Evolutionary conservation across 257 asterid genomes (phyloP).

Genomic region (Solanum peruvianum): DNA sequence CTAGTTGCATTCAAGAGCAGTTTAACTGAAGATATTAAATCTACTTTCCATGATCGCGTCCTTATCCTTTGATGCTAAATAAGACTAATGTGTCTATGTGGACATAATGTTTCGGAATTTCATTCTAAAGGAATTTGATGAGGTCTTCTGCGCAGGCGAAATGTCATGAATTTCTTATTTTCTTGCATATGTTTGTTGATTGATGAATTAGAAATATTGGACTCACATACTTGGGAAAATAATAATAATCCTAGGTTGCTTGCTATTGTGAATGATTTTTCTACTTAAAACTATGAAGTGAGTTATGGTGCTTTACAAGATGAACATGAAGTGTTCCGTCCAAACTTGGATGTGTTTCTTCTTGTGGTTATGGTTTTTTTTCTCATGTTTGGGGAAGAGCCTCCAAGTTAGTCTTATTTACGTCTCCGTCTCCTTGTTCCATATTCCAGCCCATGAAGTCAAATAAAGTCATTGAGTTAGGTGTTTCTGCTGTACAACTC

Average conservation of each 20-base stretch:
- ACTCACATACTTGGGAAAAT: neutral
- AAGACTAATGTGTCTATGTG: neutral
- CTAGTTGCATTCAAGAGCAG: neutral
- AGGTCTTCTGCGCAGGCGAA: neutral
- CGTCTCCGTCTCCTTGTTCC: conserved; percentile 16
- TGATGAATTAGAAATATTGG: neutral
- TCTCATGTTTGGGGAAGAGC: conserved; percentile 8
- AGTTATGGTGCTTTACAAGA: neutral
- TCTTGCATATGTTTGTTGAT: neutral
- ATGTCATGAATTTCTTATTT: neutral
- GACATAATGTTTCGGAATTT: neutral
- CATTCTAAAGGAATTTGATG: neutral
- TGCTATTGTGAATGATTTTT: neutral
- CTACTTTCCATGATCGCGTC: neutral
- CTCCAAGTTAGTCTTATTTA: conserved; percentile 19
- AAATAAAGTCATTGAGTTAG: conserved; percentile 44
- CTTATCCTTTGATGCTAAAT: neutral
- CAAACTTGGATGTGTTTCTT: neutral
- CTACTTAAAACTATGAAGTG: neutral
- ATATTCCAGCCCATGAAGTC: conserved; percentile 73
- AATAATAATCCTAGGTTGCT: neutral
- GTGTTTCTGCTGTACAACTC: conserved; percentile 28
- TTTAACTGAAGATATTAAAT: neutral
- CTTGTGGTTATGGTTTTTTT: conserved; percentile 36
- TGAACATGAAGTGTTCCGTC: neutral